These are phyloP conservation scores for Nicotiana rustica DNA, from an alignment of 305 asterid species.

Conservation along the genomic window DNA sequence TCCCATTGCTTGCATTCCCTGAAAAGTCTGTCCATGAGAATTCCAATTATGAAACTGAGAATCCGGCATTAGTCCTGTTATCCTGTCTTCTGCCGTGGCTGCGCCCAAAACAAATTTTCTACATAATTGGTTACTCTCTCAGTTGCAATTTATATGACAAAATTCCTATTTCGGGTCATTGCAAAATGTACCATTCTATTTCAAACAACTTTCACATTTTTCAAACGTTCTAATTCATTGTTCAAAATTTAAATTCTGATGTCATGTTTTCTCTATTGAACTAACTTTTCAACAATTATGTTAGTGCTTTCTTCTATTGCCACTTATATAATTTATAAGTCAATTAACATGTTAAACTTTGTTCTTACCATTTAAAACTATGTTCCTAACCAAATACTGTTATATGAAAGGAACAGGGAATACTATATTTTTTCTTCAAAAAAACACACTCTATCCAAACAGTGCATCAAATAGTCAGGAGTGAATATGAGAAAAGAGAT, in stretches of 20 bases:
- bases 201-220: not conserved
- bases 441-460: not conserved
- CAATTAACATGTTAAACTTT: slow-evolving; percentile 7
- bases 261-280: slow-evolving; percentile 3
- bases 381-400: not conserved
- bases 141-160: not conserved
- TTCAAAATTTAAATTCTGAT: not conserved
- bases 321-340: not conserved
- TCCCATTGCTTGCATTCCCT: slow-evolving; percentile 77
- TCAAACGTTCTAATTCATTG: not conserved
- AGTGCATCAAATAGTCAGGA: not conserved
- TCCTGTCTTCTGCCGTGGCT: slow-evolving; percentile 61
- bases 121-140: not conserved
- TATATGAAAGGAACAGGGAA: not conserved
- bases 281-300: not conserved
- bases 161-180: not conserved
- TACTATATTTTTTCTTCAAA: not conserved
- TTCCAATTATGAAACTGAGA: slow-evolving; percentile 75
- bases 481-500: not conserved
- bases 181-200: not conserved
- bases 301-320: not conserved
- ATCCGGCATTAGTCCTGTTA: slow-evolving; percentile 62
- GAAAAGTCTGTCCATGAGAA: slow-evolving; percentile 72
- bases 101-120: slow-evolving; percentile 46
- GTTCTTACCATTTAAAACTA: not conserved